Evolutionary conservation across 768 basidiomycete species (phyloP), one percentile per base, ranked within the genome.

Genomic region (Serendipita sp.): DNA sequence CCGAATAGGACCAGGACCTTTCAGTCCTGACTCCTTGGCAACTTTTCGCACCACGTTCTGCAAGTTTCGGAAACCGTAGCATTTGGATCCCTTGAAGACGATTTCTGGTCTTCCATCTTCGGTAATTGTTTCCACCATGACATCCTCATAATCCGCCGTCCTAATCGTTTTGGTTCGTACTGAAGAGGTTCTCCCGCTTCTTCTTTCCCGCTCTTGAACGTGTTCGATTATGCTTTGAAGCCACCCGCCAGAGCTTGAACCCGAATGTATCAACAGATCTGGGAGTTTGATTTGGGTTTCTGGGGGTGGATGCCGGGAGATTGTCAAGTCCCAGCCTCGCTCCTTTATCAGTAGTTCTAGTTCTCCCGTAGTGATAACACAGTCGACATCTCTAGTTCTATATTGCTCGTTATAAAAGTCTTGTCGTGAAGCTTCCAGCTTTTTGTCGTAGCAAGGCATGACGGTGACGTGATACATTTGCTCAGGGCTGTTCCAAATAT

Each of bases 371-470:
- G 96, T 97, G 67, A 98, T 82, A 29, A 99, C 96, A 71, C 94
- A 96, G 74, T 98, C 96, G 50, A 97, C 91, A 69, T 98, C 95
- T 63, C 94, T 79, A 8, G 91, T 92, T 44, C 85, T 78, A 73
- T 91, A 87, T 1, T 81, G 68, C 5, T 87, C 85, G 66, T 85
- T 84, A 71, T 91, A 91, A 71, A 98, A 99, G 71, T 99, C 94
- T 53, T 85, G 82, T 31, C 96, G 81, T 6, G 94, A 97, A 0
- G 96, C 96, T 74, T 99, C 96, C 15, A 99, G 83, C 72, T 99
- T 99, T 76, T 98, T 98, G 80, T 99, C 96, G 74, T 98, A 98
- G 74, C 96, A 99, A 0, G 96, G 95, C 94, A 98, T 98, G 62
- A 97, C 93, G 0, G 91, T 81, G 63, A 98, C 92, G 70, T 99